Conservation (phyloP, 192 early-diverging fungal species). For the Backusella tarrabulga region DNA sequence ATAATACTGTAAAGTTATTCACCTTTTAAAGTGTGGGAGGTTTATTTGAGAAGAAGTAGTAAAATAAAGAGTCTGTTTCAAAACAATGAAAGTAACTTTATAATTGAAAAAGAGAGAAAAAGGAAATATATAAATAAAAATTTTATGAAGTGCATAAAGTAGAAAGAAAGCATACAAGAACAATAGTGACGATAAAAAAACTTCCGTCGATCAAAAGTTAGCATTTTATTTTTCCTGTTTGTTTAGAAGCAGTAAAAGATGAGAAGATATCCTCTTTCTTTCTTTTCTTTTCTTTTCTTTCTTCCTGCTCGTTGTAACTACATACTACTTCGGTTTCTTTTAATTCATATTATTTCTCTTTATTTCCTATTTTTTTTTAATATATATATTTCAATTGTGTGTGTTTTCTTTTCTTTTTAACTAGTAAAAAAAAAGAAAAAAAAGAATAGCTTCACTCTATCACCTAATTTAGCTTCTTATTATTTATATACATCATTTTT, state of each 20-base stretch:
- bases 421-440: neutral
- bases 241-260: neutral
- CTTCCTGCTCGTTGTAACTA: neutral
- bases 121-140: too few relatives aligned
- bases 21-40: neutral
- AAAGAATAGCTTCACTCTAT: neutral
- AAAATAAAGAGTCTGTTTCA: neutral
- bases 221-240: conserved; percentile 5
- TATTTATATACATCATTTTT: neutral
- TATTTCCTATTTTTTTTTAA: neutral
- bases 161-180: too few relatives aligned
- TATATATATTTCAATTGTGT: neutral
- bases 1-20: too few relatives aligned
- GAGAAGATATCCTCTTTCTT: neutral
- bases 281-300: conserved; percentile 3
- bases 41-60: conserved; percentile 16
- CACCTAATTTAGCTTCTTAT: neutral
- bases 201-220: neutral
- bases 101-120: too few relatives aligned
- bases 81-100: too few relatives aligned
- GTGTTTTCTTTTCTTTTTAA: neutral
- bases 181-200: neutral
- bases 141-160: too few relatives aligned
- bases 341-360: neutral
- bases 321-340: conserved; percentile 1